Evolutionary conservation across 352 stramenopile species (phyloP).

Genomic region (Phytophthora pluvialis): DNA sequence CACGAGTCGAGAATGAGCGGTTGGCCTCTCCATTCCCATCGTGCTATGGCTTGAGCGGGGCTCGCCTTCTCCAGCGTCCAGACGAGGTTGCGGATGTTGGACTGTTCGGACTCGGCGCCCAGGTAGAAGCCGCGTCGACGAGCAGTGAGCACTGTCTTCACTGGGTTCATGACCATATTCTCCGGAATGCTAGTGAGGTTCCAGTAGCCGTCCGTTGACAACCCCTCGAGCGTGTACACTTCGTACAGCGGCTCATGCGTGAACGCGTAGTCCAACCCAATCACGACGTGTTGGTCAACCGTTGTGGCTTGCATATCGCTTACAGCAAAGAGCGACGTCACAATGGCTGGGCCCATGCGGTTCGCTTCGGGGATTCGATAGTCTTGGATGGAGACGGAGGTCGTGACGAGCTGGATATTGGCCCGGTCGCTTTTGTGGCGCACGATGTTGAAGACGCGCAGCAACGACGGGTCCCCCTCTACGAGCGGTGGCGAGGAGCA

Average conservation of each 20-base stretch:
- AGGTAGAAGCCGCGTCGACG: slow-evolving; percentile 49
- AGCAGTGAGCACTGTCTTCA: slow-evolving; percentile 37
- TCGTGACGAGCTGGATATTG: slow-evolving; percentile 36
- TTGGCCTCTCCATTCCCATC: slow-evolving; percentile 35
- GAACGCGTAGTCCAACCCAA: slow-evolving; percentile 46
- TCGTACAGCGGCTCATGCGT: slow-evolving; percentile 37
- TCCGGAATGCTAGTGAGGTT: slow-evolving; percentile 39
- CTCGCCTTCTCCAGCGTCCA: slow-evolving; percentile 31
- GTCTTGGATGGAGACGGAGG: slow-evolving; percentile 47
- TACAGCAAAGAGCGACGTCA: slow-evolving; percentile 40
- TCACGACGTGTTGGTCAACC: slow-evolving; percentile 30
- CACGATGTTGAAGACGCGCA: slow-evolving; percentile 52
- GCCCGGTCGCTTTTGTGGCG: slow-evolving; percentile 27
- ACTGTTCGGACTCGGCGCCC: slow-evolving; percentile 42
- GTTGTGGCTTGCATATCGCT: slow-evolving; percentile 33
- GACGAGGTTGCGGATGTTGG: slow-evolving; percentile 48
- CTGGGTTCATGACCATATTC: slow-evolving; percentile 18
- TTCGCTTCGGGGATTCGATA: slow-evolving; percentile 42
- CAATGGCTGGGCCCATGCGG: slow-evolving; percentile 33
- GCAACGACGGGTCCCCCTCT: slow-evolving; percentile 30
- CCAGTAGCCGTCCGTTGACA: slow-evolving; percentile 38
- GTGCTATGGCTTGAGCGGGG: slow-evolving; percentile 30
- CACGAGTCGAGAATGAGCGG: slow-evolving; percentile 47
- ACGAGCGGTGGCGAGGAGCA: slow-evolving; percentile 41
- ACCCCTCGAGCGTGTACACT: slow-evolving; percentile 29